Percentiles rank a stretch among this genome's conserved stretches.
Conservation (phyloP, 805 yeast species). For the Hanseniaspora taiwanica region DNA sequence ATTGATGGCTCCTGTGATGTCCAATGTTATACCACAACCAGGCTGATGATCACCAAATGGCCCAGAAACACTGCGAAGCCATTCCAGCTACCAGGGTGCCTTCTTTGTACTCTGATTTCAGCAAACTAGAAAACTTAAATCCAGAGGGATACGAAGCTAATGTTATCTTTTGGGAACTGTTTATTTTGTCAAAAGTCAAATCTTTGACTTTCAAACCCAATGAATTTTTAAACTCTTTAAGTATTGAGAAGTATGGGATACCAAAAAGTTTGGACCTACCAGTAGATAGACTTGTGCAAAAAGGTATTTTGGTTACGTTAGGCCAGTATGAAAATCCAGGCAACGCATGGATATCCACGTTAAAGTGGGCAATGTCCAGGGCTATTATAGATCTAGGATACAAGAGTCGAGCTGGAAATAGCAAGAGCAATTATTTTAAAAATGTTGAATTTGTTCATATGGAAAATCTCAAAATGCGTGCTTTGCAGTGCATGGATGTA, state of each 20-base stretch:
- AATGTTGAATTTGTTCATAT: slow-evolving; percentile 9
- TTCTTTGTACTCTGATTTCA: slow-evolving; percentile 29
- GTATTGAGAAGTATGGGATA: slow-evolving; percentile 19
- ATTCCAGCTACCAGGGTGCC: slow-evolving; percentile 24
- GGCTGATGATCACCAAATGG: not conserved
- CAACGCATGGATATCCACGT: slow-evolving; percentile 1
- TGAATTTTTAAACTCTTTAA: slow-evolving; percentile 16
- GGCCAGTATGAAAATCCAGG: slow-evolving; percentile 12
- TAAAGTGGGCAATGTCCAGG: slow-evolving; percentile 10
- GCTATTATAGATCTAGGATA: slow-evolving; percentile 2
- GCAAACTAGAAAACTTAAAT: slow-evolving; percentile 24
- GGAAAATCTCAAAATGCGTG: slow-evolving; percentile 6
- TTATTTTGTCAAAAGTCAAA: slow-evolving; percentile 10
- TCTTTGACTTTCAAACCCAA: slow-evolving; percentile 16
- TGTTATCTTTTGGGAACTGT: slow-evolving; percentile 25
- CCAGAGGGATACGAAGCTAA: slow-evolving; percentile 31
- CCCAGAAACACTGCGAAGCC: not conserved
- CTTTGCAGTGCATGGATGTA: not conserved
- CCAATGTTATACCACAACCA: too few relatives aligned
- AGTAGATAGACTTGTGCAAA: slow-evolving; percentile 20
- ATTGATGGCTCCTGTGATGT: too few relatives aligned
- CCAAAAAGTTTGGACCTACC: slow-evolving; percentile 27
- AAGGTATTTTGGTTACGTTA: slow-evolving; percentile 18
- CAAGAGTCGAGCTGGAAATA: slow-evolving; percentile 9
- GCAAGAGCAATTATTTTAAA: slow-evolving; percentile 11